phyloP scores from a whole-genome alignment of 805 yeast genomes.

The Priceomyces castillae region DNA sequence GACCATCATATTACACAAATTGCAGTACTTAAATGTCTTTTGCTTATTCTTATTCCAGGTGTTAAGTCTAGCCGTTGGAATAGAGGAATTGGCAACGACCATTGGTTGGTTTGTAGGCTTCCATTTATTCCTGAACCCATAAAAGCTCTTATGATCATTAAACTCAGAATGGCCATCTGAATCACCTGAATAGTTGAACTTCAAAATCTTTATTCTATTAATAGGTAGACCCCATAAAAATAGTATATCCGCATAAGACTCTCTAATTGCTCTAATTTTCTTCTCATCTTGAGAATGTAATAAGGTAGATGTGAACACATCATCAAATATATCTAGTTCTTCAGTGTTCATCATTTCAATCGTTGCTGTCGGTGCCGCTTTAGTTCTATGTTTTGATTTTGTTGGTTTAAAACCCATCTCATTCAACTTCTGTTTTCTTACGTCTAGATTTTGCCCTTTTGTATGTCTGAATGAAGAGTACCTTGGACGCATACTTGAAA shows the following conservation, averaged over 20 bases:
- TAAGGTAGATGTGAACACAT: conserved; percentile 38
- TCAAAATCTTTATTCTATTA: conserved; percentile 74
- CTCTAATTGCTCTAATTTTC: conserved; percentile 46
- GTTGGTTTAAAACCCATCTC: neutral
- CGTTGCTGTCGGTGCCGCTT: conserved; percentile 32
- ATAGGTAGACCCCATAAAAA: conserved; percentile 82
- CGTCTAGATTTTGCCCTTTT: neutral
- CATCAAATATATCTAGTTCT: conserved; percentile 44
- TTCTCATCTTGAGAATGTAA: conserved; percentile 37
- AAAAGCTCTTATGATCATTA: conserved; percentile 35
- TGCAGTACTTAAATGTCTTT: conserved; percentile 47
- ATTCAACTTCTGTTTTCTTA: conserved; percentile 1
- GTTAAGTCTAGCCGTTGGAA: conserved; percentile 20
- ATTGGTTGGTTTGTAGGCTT: conserved; percentile 18
- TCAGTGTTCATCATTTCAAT: conserved; percentile 47
- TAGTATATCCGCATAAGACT: conserved; percentile 73
- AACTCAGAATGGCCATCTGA: conserved; percentile 17
- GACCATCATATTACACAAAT: conserved; percentile 61
- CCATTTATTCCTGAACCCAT: conserved; percentile 26
- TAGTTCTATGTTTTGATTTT: conserved; percentile 16
- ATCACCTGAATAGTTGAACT: conserved; percentile 51
- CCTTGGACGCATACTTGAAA: neutral
- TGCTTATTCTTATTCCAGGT: conserved; percentile 31
- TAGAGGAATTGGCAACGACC: conserved; percentile 24
- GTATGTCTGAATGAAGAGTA: neutral